phyloP scores from a whole-genome alignment of 352 stramenopile species.

The Phytophthora ohioensis region DNA sequence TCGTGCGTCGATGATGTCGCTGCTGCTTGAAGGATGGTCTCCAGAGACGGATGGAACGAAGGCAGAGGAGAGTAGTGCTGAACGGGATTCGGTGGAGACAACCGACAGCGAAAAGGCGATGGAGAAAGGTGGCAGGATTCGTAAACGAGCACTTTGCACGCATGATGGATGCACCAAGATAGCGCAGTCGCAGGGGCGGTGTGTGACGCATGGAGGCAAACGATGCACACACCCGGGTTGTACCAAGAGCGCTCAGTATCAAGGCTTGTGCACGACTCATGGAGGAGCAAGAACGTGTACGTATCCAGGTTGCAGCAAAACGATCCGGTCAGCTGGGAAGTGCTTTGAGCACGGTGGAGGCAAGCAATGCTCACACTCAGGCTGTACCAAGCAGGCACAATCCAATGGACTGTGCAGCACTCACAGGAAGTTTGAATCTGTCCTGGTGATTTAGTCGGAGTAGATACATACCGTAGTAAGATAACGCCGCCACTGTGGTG shows the following conservation, averaged over 20 bases:
- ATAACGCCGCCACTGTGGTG: neutral
- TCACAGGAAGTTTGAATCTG: slow-evolving; percentile 5
- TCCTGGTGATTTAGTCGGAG: neutral
- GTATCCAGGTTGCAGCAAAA: slow-evolving; percentile 19
- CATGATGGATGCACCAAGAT: slow-evolving; percentile 23
- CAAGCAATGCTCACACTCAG: slow-evolving; percentile 17
- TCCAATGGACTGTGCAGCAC: slow-evolving; percentile 10
- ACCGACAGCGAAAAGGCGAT: neutral
- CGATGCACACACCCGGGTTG: slow-evolving; percentile 21
- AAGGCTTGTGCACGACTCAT: slow-evolving; percentile 27
- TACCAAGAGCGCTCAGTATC: slow-evolving; percentile 28
- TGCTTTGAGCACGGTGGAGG: slow-evolving; percentile 34
- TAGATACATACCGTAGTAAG: neutral
- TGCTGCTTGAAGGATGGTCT: slow-evolving; percentile 25
- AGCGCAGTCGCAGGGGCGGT: slow-evolving; percentile 31
- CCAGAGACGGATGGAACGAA: slow-evolving; percentile 1
- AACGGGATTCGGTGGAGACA: neutral
- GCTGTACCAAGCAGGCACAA: slow-evolving; percentile 21
- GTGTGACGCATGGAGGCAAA: slow-evolving; percentile 27
- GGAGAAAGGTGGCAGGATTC: neutral
- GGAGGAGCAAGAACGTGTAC: slow-evolving; percentile 23
- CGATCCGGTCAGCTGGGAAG: slow-evolving; percentile 20
- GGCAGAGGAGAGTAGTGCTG: neutral
- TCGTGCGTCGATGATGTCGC: slow-evolving; percentile 30
- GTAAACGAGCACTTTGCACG: slow-evolving; percentile 15